Conservation (phyloP, 495 filamentous ascomycete genomes). For the Trichocladium antarcticum region DNA sequence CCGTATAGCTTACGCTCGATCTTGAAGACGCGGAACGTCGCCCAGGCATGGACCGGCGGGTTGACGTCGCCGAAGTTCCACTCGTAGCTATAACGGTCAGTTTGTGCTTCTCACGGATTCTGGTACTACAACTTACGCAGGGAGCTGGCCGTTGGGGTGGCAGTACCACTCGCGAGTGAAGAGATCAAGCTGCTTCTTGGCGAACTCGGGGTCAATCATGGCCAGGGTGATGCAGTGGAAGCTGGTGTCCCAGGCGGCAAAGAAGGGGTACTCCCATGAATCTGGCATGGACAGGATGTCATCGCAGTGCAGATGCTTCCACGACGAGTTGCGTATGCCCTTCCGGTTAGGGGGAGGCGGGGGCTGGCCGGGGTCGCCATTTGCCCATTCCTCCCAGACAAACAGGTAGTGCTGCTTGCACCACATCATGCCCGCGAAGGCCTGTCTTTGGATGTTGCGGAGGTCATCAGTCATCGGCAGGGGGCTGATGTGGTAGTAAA, state of each 20-base stretch:
- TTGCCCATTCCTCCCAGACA: constrained; percentile 94
- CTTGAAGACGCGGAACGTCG: constrained; percentile 89
- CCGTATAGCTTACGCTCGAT: constrained; percentile 97
- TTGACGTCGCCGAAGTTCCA: constrained; percentile 99
- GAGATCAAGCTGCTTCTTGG: constrained; percentile 92
- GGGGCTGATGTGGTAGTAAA: constrained; percentile 86
- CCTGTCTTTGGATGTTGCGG: constrained; percentile 89
- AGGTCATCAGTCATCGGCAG: constrained; percentile 91
- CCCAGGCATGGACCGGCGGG: constrained; percentile 93
- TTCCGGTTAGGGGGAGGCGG: constrained; percentile 75
- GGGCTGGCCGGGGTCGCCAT: constrained; percentile 59
- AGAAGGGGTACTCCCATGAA: constrained; percentile 98
- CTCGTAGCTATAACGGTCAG: constrained; percentile 49
- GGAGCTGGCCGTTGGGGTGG: constrained; percentile 93
- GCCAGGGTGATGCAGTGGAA: constrained; percentile 93
- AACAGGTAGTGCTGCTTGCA: constrained; percentile 95
- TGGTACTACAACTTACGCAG: constrained; percentile 29
- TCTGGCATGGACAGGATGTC: constrained; percentile 96
- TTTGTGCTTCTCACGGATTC: background rate
- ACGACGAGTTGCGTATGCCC: constrained; percentile 70
- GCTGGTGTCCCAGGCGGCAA: constrained; percentile 93
- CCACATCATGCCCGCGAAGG: constrained; percentile 95
- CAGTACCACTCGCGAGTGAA: constrained; percentile 98
- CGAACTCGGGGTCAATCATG: constrained; percentile 95
- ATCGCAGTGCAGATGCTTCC: constrained; percentile 88